These are phyloP conservation scores for Eucalyptus grandis DNA, from an alignment of 345 rosid species.

Conservation along the genomic window DNA sequence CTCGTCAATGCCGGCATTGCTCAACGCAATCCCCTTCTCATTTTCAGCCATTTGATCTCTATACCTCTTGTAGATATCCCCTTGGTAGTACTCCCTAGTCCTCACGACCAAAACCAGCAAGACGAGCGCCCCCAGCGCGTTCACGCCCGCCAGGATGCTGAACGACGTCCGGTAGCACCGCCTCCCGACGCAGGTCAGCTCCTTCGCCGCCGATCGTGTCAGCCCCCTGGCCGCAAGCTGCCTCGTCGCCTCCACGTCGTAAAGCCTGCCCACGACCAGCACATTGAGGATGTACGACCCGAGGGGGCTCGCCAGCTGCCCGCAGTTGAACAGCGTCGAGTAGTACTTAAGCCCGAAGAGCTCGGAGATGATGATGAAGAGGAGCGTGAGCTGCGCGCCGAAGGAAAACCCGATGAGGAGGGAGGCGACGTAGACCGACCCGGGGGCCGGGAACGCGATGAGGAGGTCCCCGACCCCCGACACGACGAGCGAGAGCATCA, in stretches of 20 bases:
- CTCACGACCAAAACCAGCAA: neutral
- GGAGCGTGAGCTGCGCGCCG: conserved; percentile 3
- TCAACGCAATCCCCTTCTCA: neutral
- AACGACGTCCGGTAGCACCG: neutral
- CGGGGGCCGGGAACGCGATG: neutral
- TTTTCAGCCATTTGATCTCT: neutral
- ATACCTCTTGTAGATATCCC: conserved; percentile 8
- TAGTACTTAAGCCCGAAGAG: conserved; percentile 7
- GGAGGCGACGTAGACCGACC: neutral
- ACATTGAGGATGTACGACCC: conserved; percentile 7
- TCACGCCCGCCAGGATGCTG: neutral
- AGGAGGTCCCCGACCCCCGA: neutral
- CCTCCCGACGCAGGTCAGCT: conserved; percentile 3
- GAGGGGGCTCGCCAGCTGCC: conserved; percentile 4
- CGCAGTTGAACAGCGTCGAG: conserved; percentile 5
- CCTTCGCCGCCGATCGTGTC: neutral
- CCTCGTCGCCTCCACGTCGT: conserved; percentile 6
- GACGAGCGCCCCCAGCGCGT: neutral
- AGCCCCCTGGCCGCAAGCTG: conserved; percentile 2
- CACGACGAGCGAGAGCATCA: neutral
- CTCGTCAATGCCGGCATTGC: neutral
- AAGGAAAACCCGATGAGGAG: conserved; percentile 3
- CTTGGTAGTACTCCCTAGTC: conserved; percentile 1
- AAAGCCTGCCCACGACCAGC: neutral
- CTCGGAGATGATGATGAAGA: conserved; percentile 2